These are phyloP conservation scores for Aspergillus olivimuriae DNA, from an alignment of 495 filamentous ascomycete species.

Conservation along the genomic window DNA sequence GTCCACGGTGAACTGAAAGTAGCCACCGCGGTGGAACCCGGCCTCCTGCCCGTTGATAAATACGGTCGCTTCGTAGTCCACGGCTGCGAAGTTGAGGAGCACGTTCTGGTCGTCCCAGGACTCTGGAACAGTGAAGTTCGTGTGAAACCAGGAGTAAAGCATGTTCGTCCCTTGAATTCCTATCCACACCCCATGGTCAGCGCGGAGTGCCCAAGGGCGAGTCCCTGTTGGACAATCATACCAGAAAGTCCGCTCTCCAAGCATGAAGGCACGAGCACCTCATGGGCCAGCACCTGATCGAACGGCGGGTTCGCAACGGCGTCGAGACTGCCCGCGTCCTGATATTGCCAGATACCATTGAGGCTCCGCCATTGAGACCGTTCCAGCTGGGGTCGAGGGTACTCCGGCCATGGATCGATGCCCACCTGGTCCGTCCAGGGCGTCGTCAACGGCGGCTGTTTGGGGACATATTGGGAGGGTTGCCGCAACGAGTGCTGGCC, in stretches of 20 bases:
- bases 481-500: not conserved
- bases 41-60: conserved; percentile 53
- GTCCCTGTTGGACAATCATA: too few species aligned
- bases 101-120: conserved; percentile 40
- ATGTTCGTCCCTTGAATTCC: conserved; percentile 45
- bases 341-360: conserved; percentile 63
- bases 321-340: conserved; percentile 32
- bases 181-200: conserved; percentile 7
- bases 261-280: conserved; percentile 59
- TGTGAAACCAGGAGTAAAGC: conserved; percentile 56
- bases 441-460: conserved; percentile 48
- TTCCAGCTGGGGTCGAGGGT: conserved; percentile 56
- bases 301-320: conserved; percentile 38
- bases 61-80: conserved; percentile 61
- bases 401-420: conserved; percentile 59
- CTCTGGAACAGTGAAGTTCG: conserved; percentile 46
- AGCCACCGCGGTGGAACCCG: conserved; percentile 54
- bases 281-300: conserved; percentile 30
- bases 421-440: conserved; percentile 57
- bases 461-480: conserved; percentile 16
- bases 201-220: not conserved
- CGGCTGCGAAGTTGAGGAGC: conserved; percentile 61
- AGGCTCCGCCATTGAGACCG: conserved; percentile 55
- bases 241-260: conserved; percentile 52
- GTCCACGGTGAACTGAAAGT: conserved; percentile 55